phyloP scores from a whole-genome alignment of 306 rosid species.

The Sechiopsis laciniata region DNA sequence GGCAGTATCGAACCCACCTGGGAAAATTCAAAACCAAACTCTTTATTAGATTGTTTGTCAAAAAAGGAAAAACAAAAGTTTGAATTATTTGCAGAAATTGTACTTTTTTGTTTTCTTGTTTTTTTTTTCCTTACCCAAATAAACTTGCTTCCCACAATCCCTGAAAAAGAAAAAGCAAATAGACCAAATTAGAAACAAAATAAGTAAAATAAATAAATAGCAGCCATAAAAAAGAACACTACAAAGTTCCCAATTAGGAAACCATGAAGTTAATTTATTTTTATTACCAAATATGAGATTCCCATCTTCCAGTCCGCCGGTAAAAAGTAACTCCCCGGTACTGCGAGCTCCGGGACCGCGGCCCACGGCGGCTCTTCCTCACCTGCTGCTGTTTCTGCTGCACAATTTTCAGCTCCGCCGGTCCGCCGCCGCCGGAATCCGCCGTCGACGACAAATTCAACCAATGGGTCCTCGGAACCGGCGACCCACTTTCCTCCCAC shows the following conservation, averaged over 20 bases:
- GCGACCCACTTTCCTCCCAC: slow-evolving; percentile 22
- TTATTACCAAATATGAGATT: slow-evolving; percentile 54
- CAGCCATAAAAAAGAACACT: neutral
- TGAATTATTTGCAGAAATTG: neutral
- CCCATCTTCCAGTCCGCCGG: slow-evolving; percentile 63
- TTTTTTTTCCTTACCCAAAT: slow-evolving; percentile 34
- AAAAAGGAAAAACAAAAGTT: neutral
- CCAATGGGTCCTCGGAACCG: slow-evolving; percentile 37
- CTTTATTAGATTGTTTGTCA: neutral
- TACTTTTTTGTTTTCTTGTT: slow-evolving; percentile 3
- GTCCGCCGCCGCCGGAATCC: slow-evolving; percentile 23
- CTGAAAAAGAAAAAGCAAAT: slow-evolving; percentile 11
- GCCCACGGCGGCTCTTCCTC: slow-evolving; percentile 50
- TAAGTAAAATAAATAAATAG: neutral
- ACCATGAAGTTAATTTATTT: neutral
- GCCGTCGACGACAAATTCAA: slow-evolving; percentile 41
- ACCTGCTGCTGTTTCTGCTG: slow-evolving; percentile 37
- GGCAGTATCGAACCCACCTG: slow-evolving; percentile 60
- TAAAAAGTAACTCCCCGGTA: slow-evolving; percentile 58
- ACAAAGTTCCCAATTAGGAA: neutral
- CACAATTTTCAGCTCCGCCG: slow-evolving; percentile 28
- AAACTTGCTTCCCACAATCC: slow-evolving; percentile 63
- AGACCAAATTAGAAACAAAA: neutral
- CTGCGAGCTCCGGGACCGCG: slow-evolving; percentile 56
- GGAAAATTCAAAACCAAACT: neutral